Evolutionary conservation across 2,329 filamentous ascomycete species (phyloP).

Genomic region (Zopfia rhizophila): DNA sequence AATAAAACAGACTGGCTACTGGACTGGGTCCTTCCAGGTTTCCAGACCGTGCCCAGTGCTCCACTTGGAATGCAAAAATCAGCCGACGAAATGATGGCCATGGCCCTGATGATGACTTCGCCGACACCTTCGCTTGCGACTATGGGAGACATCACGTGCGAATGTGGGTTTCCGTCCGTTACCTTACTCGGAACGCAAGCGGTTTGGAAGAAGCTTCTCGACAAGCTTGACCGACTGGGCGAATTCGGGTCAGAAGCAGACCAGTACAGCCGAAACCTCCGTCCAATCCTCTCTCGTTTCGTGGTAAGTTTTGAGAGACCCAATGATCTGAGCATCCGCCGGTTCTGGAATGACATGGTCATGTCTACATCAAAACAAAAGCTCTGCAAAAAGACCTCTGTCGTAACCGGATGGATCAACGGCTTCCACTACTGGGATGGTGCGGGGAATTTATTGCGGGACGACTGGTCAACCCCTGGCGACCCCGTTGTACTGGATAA

Average conservation of each 20-base stretch:
- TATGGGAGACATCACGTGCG: slow-evolving; percentile 44
- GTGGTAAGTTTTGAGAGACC: slow-evolving; percentile 55
- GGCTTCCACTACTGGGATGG: slow-evolving; percentile 26
- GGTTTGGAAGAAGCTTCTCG: slow-evolving; percentile 59
- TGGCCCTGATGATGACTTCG: slow-evolving; percentile 63
- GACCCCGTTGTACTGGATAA: slow-evolving; percentile 8
- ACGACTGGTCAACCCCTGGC: neutral
- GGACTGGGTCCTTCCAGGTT: slow-evolving; percentile 63
- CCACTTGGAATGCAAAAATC: too few species aligned
- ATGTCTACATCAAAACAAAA: neutral
- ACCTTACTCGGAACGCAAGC: slow-evolving; percentile 60
- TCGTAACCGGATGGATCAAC: slow-evolving; percentile 27
- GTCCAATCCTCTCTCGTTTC: slow-evolving; percentile 59
- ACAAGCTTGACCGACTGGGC: slow-evolving; percentile 55
- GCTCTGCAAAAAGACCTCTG: too few species aligned
- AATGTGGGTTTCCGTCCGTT: slow-evolving; percentile 64
- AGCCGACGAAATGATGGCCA: slow-evolving; percentile 54
- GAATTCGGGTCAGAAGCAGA: slow-evolving; percentile 58
- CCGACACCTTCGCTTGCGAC: slow-evolving; percentile 58
- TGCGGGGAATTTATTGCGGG: slow-evolving; percentile 2
- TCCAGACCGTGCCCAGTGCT: too few species aligned
- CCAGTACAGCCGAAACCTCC: slow-evolving; percentile 51
- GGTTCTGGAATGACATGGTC: slow-evolving; percentile 55
- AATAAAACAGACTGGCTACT: slow-evolving; percentile 47
- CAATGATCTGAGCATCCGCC: slow-evolving; percentile 38